phyloP scores from a whole-genome alignment of 805 yeast genomes.

The Candida piceae region DNA sequence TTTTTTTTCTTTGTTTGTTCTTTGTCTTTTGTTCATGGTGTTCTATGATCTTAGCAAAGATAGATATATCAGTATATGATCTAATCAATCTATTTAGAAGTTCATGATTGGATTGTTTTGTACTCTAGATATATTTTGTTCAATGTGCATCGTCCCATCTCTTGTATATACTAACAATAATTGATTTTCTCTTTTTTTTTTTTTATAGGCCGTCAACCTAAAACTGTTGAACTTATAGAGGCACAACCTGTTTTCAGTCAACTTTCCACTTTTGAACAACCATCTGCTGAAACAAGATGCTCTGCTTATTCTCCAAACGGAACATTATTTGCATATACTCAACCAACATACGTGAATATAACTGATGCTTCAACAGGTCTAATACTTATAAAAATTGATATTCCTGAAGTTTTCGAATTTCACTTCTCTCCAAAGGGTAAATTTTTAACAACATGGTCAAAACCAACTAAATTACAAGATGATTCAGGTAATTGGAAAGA shows the following conservation, averaged over 20 bases:
- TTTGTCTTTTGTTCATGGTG: no score
- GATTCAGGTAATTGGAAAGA: slow-evolving; percentile 71
- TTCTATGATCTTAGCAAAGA: no score
- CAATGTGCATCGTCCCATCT: no score
- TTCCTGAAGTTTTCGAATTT: slow-evolving; percentile 71
- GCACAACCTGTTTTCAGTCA: slow-evolving; percentile 38
- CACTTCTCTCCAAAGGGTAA: slow-evolving; percentile 87
- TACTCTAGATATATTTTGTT: no score
- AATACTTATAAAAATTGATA: slow-evolving; percentile 42
- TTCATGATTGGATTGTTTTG: no score
- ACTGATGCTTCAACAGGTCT: slow-evolving; percentile 51
- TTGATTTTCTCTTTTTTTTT: neutral
- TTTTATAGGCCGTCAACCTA: slow-evolving; percentile 51
- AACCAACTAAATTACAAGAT: slow-evolving; percentile 60
- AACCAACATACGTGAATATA: slow-evolving; percentile 54
- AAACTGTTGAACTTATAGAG: slow-evolving; percentile 46
- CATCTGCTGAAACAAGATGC: slow-evolving; percentile 47
- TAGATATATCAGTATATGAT: no score
- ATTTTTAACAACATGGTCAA: slow-evolving; percentile 83
- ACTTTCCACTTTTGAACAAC: slow-evolving; percentile 27
- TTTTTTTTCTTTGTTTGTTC: neutral
- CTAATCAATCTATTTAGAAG: no score
- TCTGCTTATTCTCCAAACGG: slow-evolving; percentile 70
- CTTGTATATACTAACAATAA: slow-evolving; percentile 2
- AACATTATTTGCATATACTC: slow-evolving; percentile 63